A percentile compares a stretch with the other conserved stretches of the same genome.
phyloP scores from a whole-genome alignment of 2,329 filamentous ascomycete species.

The Trichoderma polysporum region DNA sequence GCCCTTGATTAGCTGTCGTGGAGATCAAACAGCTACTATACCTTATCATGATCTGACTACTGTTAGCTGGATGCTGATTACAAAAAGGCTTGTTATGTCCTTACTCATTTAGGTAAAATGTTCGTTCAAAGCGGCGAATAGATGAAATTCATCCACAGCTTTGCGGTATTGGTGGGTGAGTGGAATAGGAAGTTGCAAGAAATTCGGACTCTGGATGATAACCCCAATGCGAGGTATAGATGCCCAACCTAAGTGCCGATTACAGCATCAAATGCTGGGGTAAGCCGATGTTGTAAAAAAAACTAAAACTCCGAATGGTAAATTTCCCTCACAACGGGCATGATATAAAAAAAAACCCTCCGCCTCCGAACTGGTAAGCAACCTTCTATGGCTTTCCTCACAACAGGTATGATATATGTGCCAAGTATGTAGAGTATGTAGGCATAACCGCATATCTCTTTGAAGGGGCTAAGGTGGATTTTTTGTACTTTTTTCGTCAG shows the following conservation, averaged over 20 bases:
- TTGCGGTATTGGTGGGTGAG: not conserved
- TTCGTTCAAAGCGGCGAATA: not conserved
- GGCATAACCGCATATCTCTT: too few species aligned
- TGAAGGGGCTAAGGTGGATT: too few species aligned
- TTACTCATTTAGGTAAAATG: not conserved
- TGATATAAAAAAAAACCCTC: too few species aligned
- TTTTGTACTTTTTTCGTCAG: too few species aligned
- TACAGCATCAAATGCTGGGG: not conserved
- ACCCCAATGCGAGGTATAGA: not conserved
- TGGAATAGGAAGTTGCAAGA: not conserved
- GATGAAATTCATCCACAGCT: not conserved
- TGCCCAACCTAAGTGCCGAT: not conserved
- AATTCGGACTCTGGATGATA: not conserved
- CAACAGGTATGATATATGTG: too few species aligned
- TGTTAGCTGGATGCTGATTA: not conserved
- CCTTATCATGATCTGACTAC: slow-evolving; percentile 1
- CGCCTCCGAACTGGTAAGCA: too few species aligned
- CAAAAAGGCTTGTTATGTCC: not conserved
- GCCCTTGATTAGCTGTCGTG: not conserved
- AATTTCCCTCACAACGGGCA: too few species aligned
- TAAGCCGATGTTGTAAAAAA: too few species aligned
- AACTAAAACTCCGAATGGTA: too few species aligned
- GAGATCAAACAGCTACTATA: not conserved
- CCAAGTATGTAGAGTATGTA: too few species aligned
- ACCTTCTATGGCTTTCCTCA: too few species aligned